A percentile compares a stretch with the other conserved stretches of the same genome.
These are phyloP conservation scores for Lipomyces lipofer DNA, from an alignment of 805 yeast species.

Conservation along the genomic window DNA sequence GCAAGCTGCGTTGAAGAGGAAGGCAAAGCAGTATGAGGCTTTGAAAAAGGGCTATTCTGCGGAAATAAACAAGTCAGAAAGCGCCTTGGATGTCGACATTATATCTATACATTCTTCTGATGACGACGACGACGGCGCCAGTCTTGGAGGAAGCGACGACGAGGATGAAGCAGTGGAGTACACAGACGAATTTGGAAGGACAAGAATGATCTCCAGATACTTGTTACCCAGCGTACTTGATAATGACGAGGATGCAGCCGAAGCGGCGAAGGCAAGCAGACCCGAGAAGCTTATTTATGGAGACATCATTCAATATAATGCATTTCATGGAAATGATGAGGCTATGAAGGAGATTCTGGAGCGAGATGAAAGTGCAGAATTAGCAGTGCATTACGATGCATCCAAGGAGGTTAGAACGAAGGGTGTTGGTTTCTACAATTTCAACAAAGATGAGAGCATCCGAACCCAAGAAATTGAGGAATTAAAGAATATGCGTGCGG, in stretches of 20 bases:
- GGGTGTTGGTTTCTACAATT: conserved; percentile 35
- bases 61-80: conserved; percentile 12
- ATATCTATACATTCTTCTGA: conserved; percentile 11
- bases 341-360: conserved; percentile 28
- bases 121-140: neutral
- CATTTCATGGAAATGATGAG: conserved; percentile 29
- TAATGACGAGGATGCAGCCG: conserved; percentile 8
- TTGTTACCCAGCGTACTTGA: conserved; percentile 6
- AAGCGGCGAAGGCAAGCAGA: conserved; percentile 3
- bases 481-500: conserved; percentile 25
- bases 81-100: conserved; percentile 31
- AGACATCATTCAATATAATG: conserved; percentile 31
- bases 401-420: conserved; percentile 28
- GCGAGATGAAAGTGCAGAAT: conserved; percentile 14
- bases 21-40: conserved; percentile 28
- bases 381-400: conserved; percentile 33
- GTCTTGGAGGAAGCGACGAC: conserved; percentile 3
- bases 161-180: conserved; percentile 30
- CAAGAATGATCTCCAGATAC: conserved; percentile 27
- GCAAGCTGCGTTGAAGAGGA: conserved; percentile 14
- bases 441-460: conserved; percentile 28
- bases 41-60: conserved; percentile 17
- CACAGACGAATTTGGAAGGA: conserved; percentile 34
- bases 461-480: conserved; percentile 30
- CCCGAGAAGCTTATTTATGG: conserved; percentile 33